Percentiles rank a stretch among this genome's conserved stretches.
Evolutionary conservation across 768 basidiomycete species (phyloP).

Genomic region (Suillus occidentalis): DNA sequence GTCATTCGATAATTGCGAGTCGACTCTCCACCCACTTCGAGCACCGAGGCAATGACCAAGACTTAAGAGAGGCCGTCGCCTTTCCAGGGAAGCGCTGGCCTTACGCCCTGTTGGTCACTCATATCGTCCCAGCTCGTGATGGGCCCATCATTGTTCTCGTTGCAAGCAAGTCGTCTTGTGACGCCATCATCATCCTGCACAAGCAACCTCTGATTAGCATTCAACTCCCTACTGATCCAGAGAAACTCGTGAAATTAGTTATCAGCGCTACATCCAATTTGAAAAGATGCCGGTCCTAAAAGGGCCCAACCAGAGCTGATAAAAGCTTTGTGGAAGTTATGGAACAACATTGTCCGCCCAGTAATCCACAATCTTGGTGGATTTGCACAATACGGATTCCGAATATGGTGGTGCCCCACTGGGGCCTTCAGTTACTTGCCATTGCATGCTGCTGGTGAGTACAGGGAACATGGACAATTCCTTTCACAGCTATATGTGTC

Average conservation of each 20-base stretch:
- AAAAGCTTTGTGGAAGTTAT: not conserved
- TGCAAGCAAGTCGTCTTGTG: slow-evolving; percentile 12
- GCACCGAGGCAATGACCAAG: too few relatives aligned
- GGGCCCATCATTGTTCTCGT: slow-evolving; percentile 8
- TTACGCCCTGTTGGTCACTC: too few relatives aligned
- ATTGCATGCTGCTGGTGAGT: slow-evolving; percentile 14
- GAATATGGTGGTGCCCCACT: slow-evolving; percentile 14
- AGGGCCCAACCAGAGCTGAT: not conserved
- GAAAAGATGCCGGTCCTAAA: too few relatives aligned
- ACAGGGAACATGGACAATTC: not conserved
- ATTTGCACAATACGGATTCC: not conserved
- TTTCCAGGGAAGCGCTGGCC: too few relatives aligned
- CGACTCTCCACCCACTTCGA: too few relatives aligned
- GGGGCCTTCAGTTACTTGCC: slow-evolving; percentile 10
- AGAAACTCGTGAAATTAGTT: not conserved
- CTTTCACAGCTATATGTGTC: slow-evolving; percentile 6
- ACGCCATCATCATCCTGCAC: slow-evolving; percentile 15
- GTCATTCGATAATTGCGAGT: not conserved
- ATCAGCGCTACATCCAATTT: too few relatives aligned
- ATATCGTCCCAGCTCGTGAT: not conserved
- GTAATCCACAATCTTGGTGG: not conserved
- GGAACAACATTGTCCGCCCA: not conserved
- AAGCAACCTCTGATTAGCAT: not conserved
- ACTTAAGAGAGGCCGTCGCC: too few relatives aligned
- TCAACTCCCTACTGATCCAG: not conserved